Percentiles rank a stretch among this genome's conserved stretches.
phyloP scores from a whole-genome alignment of 1,284 basidiomycete genomes.

The Marasmius tenuissimus region DNA sequence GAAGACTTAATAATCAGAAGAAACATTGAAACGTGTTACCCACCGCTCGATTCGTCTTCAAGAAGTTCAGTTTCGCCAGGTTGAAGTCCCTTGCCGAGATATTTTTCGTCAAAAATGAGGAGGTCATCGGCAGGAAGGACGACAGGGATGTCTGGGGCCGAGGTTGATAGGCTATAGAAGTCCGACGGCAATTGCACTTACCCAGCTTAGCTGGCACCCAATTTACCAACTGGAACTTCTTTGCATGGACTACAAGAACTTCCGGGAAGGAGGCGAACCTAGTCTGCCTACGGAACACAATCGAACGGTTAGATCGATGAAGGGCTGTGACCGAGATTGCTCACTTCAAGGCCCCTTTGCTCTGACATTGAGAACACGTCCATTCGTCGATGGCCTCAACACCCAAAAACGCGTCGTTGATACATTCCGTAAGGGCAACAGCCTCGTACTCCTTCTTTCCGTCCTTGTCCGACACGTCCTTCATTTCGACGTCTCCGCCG shows the following conservation, averaged over 20 bases:
- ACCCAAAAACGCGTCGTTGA: slow-evolving; percentile 62
- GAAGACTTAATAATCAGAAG: slow-evolving; percentile 5
- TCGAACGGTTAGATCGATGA: not conserved
- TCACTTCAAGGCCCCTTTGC: slow-evolving; percentile 46
- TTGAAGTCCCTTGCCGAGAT: slow-evolving; percentile 76
- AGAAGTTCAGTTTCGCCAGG: slow-evolving; percentile 75
- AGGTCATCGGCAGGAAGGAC: slow-evolving; percentile 64
- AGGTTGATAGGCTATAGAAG: not conserved
- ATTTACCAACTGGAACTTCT: slow-evolving; percentile 94
- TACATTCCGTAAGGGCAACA: slow-evolving; percentile 68
- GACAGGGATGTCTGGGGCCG: slow-evolving; percentile 77
- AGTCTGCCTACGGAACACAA: slow-evolving; percentile 48
- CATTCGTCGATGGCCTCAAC: slow-evolving; percentile 74
- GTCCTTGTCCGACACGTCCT: slow-evolving; percentile 41
- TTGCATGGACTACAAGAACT: slow-evolving; percentile 87
- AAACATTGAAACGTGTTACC: slow-evolving; percentile 4
- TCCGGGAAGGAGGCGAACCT: slow-evolving; percentile 88
- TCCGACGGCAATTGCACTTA: slow-evolving; percentile 31
- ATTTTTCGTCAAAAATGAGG: slow-evolving; percentile 63
- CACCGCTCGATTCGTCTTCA: slow-evolving; percentile 35
- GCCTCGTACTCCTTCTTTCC: slow-evolving; percentile 69
- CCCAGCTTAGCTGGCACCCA: slow-evolving; percentile 97
- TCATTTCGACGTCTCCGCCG: slow-evolving; percentile 14
- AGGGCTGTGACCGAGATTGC: slow-evolving; percentile 10
- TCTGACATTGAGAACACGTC: slow-evolving; percentile 47